Percentiles rank a stretch among this genome's conserved stretches.
Evolutionary conservation across 495 filamentous ascomycete species (phyloP).

Genomic region (Penicillium psychrofluorescens): DNA sequence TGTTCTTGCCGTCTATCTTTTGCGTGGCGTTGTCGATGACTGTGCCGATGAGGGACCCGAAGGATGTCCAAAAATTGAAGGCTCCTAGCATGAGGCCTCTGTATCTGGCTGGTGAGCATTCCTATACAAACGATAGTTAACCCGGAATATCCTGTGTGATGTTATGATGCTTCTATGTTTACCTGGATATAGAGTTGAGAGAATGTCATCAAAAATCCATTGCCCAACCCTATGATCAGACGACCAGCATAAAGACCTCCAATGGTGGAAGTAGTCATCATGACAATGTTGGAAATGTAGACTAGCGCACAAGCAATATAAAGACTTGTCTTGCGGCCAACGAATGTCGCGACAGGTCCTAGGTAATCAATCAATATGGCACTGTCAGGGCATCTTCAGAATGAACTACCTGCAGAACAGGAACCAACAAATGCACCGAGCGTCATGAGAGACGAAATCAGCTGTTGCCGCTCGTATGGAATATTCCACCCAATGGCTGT

Average conservation of each 20-base stretch:
- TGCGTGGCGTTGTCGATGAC: constrained; percentile 54
- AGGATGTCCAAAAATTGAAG: constrained; percentile 40
- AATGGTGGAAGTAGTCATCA: constrained; percentile 48
- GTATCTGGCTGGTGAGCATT: constrained; percentile 43
- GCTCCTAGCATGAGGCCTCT: constrained; percentile 45
- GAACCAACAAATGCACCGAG: constrained; percentile 54
- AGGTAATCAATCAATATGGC: constrained; percentile 1
- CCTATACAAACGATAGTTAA: constrained; percentile 16
- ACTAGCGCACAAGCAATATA: constrained; percentile 44
- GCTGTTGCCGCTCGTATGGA: constrained; percentile 38
- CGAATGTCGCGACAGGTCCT: constrained; percentile 40
- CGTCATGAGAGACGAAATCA: constrained; percentile 42
- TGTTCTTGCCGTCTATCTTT: constrained; percentile 28
- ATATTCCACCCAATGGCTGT: constrained; percentile 49
- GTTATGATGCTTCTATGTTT: background rate
- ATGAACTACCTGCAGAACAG: constrained; percentile 23
- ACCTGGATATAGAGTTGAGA: constrained; percentile 52
- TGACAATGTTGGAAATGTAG: constrained; percentile 44
- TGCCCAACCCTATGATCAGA: constrained; percentile 48
- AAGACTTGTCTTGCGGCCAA: constrained; percentile 41
- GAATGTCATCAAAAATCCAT: constrained; percentile 54
- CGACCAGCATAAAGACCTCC: constrained; percentile 49
- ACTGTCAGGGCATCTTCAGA: background rate
- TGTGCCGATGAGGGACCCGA: constrained; percentile 52
- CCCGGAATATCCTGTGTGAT: no score